Conservation (phyloP, 2,329 filamentous ascomycete genomes). For the Westerdykella ornata region DNA sequence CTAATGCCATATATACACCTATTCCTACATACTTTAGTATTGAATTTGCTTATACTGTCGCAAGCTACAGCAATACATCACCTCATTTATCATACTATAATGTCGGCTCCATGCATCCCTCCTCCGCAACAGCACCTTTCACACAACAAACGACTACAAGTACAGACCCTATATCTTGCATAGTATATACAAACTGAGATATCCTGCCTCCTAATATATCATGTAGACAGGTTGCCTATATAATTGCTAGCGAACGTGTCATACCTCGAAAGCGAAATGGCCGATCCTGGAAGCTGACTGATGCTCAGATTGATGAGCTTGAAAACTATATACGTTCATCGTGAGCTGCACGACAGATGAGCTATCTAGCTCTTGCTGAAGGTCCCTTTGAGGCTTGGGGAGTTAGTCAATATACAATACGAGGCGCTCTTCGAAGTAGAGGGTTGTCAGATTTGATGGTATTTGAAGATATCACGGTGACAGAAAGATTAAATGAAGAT, state of each 20-base stretch:
- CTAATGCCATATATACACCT: no score
- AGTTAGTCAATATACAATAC: conserved; percentile 3
- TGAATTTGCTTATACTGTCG: no score
- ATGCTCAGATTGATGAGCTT: conserved; percentile 5
- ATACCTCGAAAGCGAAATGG: conserved; percentile 2
- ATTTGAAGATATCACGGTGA: no score
- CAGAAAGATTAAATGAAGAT: no score
- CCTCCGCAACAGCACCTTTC: neutral
- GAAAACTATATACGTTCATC: conserved; percentile 1
- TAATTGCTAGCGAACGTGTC: neutral
- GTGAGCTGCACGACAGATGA: conserved; percentile 1
- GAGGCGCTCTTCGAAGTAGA: conserved; percentile 1
- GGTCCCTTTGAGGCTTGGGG: neutral
- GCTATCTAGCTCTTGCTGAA: neutral
- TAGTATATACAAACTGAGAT: conserved; percentile 1
- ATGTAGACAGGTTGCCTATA: conserved; percentile 1
- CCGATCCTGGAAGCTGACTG: neutral
- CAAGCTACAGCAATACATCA: no score
- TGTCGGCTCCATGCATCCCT: no score
- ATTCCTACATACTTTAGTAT: no score
- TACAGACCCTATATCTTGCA: conserved; percentile 1
- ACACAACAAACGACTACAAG: conserved; percentile 3
- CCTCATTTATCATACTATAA: no score
- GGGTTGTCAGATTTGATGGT: no score
- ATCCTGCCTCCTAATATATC: neutral